A percentile compares a stretch with the other conserved stretches of the same genome.
phyloP scores from a whole-genome alignment of 441 rosid species.

The Melastoma candidum region DNA sequence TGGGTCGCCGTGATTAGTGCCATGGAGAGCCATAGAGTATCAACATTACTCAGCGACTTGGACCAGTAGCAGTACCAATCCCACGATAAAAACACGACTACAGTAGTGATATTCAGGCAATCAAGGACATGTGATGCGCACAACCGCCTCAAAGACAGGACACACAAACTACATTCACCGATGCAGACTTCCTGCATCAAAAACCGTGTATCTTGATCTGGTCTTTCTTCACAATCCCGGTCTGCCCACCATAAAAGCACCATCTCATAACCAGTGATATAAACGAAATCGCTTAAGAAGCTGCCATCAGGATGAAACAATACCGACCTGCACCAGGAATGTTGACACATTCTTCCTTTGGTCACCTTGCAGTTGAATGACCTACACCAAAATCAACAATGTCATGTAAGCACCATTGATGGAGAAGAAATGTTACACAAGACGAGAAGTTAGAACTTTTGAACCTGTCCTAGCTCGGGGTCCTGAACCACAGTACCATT shows the following conservation, averaged over 20 bases:
- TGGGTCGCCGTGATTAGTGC: too few relatives aligned
- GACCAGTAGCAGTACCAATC: too few relatives aligned
- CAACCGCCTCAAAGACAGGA: too few relatives aligned
- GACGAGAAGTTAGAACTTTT: background rate
- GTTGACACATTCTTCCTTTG: constrained; percentile 23
- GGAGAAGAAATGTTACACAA: background rate
- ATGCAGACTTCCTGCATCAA: constrained; percentile 10
- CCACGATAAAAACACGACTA: too few relatives aligned
- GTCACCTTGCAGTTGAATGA: constrained; percentile 64
- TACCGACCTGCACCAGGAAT: constrained; percentile 11
- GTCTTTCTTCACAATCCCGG: constrained; percentile 42
- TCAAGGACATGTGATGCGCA: too few relatives aligned
- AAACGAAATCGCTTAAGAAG: background rate
- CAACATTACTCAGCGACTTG: too few relatives aligned
- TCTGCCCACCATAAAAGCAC: constrained; percentile 15
- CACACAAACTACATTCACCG: background rate
- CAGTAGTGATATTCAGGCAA: too few relatives aligned
- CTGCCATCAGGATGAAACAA: background rate
- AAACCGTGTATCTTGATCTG: constrained; percentile 41
- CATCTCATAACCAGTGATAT: background rate
- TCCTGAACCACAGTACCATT: constrained; percentile 18
- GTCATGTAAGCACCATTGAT: background rate
- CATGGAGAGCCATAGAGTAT: too few relatives aligned
- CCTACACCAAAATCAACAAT: constrained; percentile 20
- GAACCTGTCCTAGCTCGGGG: constrained; percentile 15